Base-by-base conservation (phyloP, 2,329 filamentous ascomycete species). In the Penicillium occitanis region DNA sequence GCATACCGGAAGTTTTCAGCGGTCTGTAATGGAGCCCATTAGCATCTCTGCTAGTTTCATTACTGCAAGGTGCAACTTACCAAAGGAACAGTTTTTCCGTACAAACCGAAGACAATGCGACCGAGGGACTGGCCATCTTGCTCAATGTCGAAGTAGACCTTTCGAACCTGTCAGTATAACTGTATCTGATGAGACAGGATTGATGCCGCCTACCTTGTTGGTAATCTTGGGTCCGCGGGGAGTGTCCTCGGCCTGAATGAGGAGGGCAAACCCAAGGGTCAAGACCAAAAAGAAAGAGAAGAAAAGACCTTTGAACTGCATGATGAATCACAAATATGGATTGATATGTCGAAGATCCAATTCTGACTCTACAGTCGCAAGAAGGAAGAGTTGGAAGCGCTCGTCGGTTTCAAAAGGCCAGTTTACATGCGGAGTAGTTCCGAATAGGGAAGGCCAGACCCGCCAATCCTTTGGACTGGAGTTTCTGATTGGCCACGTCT, bases 151-250 rank as follows among this genome's bases (percentile, higher is more conserved):
- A 90, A 89, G 78, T 85, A 90, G 73, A 90, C 87, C 85, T 84
- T 44, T 28, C 22, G 14, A 22, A 64, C 33, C 37, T 46, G 44
- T 63, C 35, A 67, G 63, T 25, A 22, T 6, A 13, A 14, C 53
- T 64, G 7, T 11, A 19, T 33, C 13, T 1, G n/a, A 0, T 2
- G 10, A 35, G 30, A 33, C 30, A 33, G 30, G n/a, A 30, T 25
- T 8, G 19, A 42, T 19, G 28, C 11, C 30, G 42, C 72, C 67
- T 77, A 86, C 92, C 88, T 96, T 97, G 85, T 91, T 85, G 74
- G 93, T 97, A 84, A 97, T 94, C 88, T 95, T 96, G 69, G 92
- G 94, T 57, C 95, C 94, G 65, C 77, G 76, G 59, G 76, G 70
- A 71, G 91, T 91, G 72, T 91, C 88, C 67, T 87, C 88, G 40